Base-by-base conservation (phyloP, 305 asterid genomes). In the Fraxinus paxiana region DNA sequence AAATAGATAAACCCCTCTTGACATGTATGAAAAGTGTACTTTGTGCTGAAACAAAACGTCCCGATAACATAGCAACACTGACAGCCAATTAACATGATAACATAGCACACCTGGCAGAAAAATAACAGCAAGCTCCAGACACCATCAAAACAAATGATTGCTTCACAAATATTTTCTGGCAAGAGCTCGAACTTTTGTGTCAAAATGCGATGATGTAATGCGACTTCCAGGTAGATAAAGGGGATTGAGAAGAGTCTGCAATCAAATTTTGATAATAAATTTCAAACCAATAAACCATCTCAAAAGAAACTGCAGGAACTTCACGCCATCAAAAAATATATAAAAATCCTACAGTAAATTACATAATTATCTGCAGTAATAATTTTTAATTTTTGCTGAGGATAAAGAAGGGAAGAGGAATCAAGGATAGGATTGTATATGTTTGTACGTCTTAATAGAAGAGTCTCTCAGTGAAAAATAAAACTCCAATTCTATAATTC, bases 151-250 rank as follows among this genome's bases (percentile, higher is more conserved):
- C 6, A 46, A 69, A 65, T 34, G 77, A 34, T 34, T 24, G 81
- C 83, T 86, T 92, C 89, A 94, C 70, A 95, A 85, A 81, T 95
- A 92, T 82, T 90, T 95, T 79, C 98, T 89, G 8, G 98, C 99
- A 51, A 93, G 98, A 79, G 98, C 97, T 82, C 97, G 86, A 34
- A 95, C 97, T 90, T 95, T 95, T 63, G 98, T 95, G 79, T 93
- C 98, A 20, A 95, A 95, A 87, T 93, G 98, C 33, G 98, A 92
- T 61, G 98, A 93, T 43, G 95, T 86, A 85, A 95, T 81, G 30
- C 97, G 97, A 69, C 97, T 90, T 83, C 99, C 99, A 18, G 99
- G 96, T 46, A 93, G 90, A 87, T 93, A 95, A 30, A 93, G 97
- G 76, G 99, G 98, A 84, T 95, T 93, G 81, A 92, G 94, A 86